Percentiles rank a stretch among this genome's conserved stretches.
phyloP scores from a whole-genome alignment of 805 yeast genomes.

The Dipodascus geniculatus region DNA sequence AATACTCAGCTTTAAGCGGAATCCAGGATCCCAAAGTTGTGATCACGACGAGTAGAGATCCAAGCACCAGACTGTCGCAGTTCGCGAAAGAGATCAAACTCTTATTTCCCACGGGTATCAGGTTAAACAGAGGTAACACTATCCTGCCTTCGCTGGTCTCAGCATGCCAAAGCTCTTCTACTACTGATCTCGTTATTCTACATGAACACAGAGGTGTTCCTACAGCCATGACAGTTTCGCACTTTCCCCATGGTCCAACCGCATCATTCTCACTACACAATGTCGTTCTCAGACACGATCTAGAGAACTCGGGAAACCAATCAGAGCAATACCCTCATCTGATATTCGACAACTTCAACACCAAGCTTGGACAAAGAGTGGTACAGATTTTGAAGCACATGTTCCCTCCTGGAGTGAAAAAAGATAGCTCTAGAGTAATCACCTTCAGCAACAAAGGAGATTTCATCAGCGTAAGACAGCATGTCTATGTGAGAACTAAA shows the following conservation, averaged over 20 bases:
- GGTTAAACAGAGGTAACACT: conserved; percentile 89
- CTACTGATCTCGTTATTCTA: conserved; percentile 72
- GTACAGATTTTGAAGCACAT: conserved; percentile 72
- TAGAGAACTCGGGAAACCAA: conserved; percentile 72
- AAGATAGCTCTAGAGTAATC: conserved; percentile 81
- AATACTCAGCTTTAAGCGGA: conserved; percentile 79
- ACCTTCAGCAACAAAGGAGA: conserved; percentile 87
- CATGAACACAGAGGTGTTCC: conserved; percentile 99
- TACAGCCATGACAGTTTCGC: conserved; percentile 81
- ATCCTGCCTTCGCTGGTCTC: conserved; percentile 74
- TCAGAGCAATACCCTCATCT: conserved; percentile 91
- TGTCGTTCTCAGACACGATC: conserved; percentile 88
- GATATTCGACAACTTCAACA: conserved; percentile 79
- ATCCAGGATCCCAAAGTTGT: conserved; percentile 81
- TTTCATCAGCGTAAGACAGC: conserved; percentile 90
- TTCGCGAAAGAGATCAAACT: conserved; percentile 87
- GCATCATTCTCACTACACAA: conserved; percentile 90
- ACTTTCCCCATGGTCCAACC: conserved; percentile 97
- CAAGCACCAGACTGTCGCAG: conserved; percentile 73
- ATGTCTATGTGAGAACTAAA: conserved; percentile 79
- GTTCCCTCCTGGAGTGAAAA: conserved; percentile 95
- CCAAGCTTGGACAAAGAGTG: conserved; percentile 73
- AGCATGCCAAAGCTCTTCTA: conserved; percentile 69
- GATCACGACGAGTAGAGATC: conserved; percentile 89
- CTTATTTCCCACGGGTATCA: conserved; percentile 77